Evolutionary conservation across 2,329 filamentous ascomycete genomes (phyloP), one percentile per base, ranked within the genome.

Genomic region (Colletotrichum cordylinicola): DNA sequence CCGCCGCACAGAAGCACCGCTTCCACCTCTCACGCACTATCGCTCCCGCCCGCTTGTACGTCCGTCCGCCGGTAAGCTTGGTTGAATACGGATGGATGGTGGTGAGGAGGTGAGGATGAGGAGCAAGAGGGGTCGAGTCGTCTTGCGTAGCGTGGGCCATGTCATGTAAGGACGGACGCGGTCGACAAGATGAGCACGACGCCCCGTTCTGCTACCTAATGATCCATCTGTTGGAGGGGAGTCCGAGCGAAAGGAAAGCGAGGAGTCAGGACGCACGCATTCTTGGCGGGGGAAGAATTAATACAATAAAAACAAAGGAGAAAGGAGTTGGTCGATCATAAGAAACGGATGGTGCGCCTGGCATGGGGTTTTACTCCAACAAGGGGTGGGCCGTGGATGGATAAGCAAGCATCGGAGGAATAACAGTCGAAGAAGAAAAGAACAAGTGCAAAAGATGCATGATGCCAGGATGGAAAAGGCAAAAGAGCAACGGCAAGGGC

Each of bases 331-430:
- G 61, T 33, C 27, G 72, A 62, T 72, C 55, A 55, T 29, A 27
- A 52, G 64, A 60, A 48, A 48, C 18, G 18, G 43, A 6, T 64
- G 37, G 65, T 69, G 56, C 70, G 33, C 43, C 56, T 70, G 65
- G 21, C 48, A 61, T 61, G 67, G 72, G 67, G 67, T 70, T 58
- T 18, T 37, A 33, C n/a, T 65, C 58, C 31, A 31, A 67, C 55
- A 52, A 48, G 24, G 55, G 55, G 55, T 61, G 58, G 58, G 27
- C 55, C 39, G 55, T 61, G 70, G 68, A 24, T 60, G 61, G 64
- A 68, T 60, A 73, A 69, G 70, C 61, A 75, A 58, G 27, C 29
- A 68, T 67, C 69, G 43, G 62, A 72, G 62, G 61, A 75, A 75
- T 67, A 67, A 62, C 18, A 67, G 61, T 55, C 27, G 67, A 69